Percentiles rank a stretch among this genome's conserved stretches.
Evolutionary conservation across 805 yeast genomes (phyloP).

Genomic region (Saturnispora gosingensis): DNA sequence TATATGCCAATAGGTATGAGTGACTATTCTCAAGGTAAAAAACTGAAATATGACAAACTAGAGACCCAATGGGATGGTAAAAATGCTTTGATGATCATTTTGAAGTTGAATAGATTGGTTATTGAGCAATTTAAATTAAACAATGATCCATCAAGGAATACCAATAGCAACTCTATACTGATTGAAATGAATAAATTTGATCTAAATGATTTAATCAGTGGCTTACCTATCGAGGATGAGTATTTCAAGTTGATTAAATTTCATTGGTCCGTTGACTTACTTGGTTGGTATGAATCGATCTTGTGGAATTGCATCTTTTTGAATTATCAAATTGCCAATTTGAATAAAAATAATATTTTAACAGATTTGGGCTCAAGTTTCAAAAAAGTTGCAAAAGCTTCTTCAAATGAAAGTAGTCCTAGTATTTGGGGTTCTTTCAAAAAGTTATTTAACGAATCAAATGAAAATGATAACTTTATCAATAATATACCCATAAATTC

Average conservation of each 20-base stretch:
- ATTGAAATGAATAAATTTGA: slow-evolving; percentile 34
- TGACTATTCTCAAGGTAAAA: slow-evolving; percentile 42
- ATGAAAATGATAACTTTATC: slow-evolving; percentile 9
- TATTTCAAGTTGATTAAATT: slow-evolving; percentile 44
- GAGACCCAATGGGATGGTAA: slow-evolving; percentile 49
- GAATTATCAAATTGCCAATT: slow-evolving; percentile 28
- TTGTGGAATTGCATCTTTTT: slow-evolving; percentile 51
- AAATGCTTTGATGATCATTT: slow-evolving; percentile 27
- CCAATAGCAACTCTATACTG: slow-evolving; percentile 20
- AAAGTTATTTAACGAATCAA: background rate
- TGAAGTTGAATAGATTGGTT: slow-evolving; percentile 1
- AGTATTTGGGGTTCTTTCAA: slow-evolving; percentile 25
- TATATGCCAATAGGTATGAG: slow-evolving; percentile 56
- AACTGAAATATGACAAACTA: slow-evolving; percentile 41
- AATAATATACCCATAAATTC: slow-evolving; percentile 21
- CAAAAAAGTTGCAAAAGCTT: slow-evolving; percentile 23
- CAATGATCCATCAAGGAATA: slow-evolving; percentile 19
- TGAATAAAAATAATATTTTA: slow-evolving; percentile 20
- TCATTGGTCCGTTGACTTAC: slow-evolving; percentile 51
- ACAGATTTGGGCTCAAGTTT: slow-evolving; percentile 29
- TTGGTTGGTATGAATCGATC: slow-evolving; percentile 70
- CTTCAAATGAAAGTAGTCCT: slow-evolving; percentile 15
- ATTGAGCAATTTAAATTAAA: background rate
- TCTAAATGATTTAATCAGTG: slow-evolving; percentile 10
- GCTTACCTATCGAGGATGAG: slow-evolving; percentile 25